phyloP scores from a whole-genome alignment of 148 eudicot genomes.

The Rhododendron kiyosumense region DNA sequence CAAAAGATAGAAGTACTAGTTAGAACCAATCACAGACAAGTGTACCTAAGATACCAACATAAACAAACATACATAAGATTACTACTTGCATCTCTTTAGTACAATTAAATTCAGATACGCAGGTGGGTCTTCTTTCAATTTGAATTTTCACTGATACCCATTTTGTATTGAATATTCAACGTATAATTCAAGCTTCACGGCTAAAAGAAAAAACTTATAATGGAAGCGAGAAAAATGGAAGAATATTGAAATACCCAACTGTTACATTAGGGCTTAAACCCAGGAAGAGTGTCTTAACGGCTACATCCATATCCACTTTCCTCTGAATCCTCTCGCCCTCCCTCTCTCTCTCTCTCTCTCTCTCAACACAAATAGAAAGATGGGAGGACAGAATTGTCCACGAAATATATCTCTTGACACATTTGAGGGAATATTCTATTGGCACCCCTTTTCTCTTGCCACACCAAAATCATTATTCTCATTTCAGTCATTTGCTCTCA shows the following conservation, averaged over 20 bases:
- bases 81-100: neutral
- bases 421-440: neutral
- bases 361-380: neutral
- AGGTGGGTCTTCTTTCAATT: neutral
- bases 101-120: neutral
- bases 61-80: neutral
- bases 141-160: neutral
- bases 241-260: neutral
- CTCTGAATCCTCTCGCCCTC: too few species aligned
- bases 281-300: neutral
- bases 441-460: neutral
- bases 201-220: neutral
- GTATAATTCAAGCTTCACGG: neutral
- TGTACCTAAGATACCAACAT: neutral
- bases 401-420: neutral
- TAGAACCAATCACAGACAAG: neutral
- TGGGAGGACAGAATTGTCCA: neutral
- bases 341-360: neutral
- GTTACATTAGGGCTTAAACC: conserved; percentile 5
- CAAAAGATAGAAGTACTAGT: neutral
- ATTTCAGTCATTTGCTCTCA: too few species aligned
- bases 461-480: neutral
- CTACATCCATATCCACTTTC: neutral
- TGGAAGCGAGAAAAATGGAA: neutral
- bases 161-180: neutral